Percentiles rank a stretch among this genome's conserved stretches.
These are phyloP conservation scores for Starmerella stigmatis DNA, from an alignment of 805 yeast genomes.

Conservation along the genomic window DNA sequence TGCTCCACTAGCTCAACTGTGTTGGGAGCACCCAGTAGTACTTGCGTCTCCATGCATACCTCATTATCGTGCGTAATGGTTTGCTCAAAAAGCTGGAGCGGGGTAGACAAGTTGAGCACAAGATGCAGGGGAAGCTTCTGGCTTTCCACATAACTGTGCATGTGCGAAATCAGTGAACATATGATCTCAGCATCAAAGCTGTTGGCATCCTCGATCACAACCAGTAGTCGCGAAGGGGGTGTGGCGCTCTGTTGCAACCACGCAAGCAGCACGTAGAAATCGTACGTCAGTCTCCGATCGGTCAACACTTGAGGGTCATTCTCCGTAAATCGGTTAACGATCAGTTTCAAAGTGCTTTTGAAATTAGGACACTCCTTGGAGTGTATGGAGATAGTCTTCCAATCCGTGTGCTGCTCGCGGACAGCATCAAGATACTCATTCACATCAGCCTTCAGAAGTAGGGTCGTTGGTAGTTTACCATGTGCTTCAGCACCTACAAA, in stretches of 20 bases:
- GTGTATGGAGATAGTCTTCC: constrained; percentile 26
- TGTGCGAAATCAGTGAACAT: constrained; percentile 27
- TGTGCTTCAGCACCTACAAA: constrained; percentile 1
- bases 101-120: constrained; percentile 31
- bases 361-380: constrained; percentile 32
- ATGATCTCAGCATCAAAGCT: constrained; percentile 30
- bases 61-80: constrained; percentile 27
- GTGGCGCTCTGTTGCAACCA: constrained; percentile 24
- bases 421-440: constrained; percentile 1
- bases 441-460: constrained; percentile 12
- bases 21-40: constrained; percentile 10
- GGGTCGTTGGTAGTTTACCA: constrained; percentile 5
- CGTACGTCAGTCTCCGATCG: constrained; percentile 32
- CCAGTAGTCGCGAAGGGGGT: constrained; percentile 11
- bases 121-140: constrained; percentile 29
- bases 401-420: not conserved
- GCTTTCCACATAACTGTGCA: constrained; percentile 27
- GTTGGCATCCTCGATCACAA: constrained; percentile 34
- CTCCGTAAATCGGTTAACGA: constrained; percentile 30
- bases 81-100: constrained; percentile 31
- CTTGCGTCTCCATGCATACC: constrained; percentile 21
- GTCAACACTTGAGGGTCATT: constrained; percentile 18
- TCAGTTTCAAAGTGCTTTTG: constrained; percentile 28
- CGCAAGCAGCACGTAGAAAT: constrained; percentile 30
- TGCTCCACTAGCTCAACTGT: constrained; percentile 14